phyloP scores from a whole-genome alignment of 257 asterid species.

The Fraxinus cuspidata region DNA sequence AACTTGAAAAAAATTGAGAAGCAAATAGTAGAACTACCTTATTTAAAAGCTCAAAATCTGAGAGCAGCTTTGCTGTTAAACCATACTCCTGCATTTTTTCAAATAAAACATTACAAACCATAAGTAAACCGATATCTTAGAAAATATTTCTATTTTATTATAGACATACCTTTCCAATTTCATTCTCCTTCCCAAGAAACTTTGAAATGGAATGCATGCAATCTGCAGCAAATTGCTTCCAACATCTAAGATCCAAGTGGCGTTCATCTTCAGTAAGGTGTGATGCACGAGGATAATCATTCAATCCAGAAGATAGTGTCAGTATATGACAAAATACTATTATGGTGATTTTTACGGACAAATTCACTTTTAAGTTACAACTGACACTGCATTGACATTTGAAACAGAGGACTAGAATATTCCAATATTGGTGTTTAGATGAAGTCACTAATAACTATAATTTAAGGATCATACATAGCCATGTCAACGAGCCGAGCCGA shows the following conservation, averaged over 20 bases:
- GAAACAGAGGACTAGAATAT: not conserved
- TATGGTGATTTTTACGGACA: slow-evolving; percentile 23
- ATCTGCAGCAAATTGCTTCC: slow-evolving; percentile 98
- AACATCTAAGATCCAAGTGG: slow-evolving; percentile 97
- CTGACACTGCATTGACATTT: slow-evolving; percentile 1
- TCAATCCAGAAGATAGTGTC: slow-evolving; percentile 95
- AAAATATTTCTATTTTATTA: not conserved
- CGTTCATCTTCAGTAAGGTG: slow-evolving; percentile 95
- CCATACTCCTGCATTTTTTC: slow-evolving; percentile 65
- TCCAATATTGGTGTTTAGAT: not conserved
- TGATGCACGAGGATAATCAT: slow-evolving; percentile 99
- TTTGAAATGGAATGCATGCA: slow-evolving; percentile 86
- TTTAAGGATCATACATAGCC: not conserved
- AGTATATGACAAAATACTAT: slow-evolving; percentile 33
- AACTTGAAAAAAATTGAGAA: not conserved
- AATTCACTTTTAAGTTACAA: slow-evolving; percentile 9
- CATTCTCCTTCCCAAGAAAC: slow-evolving; percentile 63
- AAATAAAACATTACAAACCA: slow-evolving; percentile 25
- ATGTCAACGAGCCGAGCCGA: no score
- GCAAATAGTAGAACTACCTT: slow-evolving; percentile 45
- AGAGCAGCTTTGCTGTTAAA: slow-evolving; percentile 67
- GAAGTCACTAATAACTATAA: not conserved
- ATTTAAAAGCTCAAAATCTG: slow-evolving; percentile 90
- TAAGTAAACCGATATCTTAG: slow-evolving; percentile 3
- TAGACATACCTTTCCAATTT: slow-evolving; percentile 57